Conservation (phyloP, 371 early-diverging fungal genomes). For the Globomyces sp. region DNA sequence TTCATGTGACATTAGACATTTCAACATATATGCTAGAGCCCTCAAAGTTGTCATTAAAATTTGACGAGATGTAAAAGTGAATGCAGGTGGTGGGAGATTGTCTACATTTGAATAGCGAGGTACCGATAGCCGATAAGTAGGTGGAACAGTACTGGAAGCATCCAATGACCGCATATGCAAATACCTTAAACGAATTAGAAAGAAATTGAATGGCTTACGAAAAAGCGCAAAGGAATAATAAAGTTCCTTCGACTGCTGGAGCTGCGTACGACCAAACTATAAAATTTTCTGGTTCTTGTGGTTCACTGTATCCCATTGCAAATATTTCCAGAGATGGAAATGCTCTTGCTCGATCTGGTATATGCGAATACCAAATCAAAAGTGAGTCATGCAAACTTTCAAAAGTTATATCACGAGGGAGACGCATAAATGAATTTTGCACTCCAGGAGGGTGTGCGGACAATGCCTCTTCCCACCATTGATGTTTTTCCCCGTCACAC, state of each 20-base stretch:
- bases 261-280: conserved; percentile 3
- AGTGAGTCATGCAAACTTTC: conserved; percentile 6
- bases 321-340: conserved; percentile 15
- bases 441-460: conserved; percentile 4
- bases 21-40: conserved; percentile 12
- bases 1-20: background rate
- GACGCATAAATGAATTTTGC: background rate
- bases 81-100: background rate
- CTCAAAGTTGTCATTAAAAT: conserved; percentile 11
- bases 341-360: conserved; percentile 3
- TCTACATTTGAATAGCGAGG: conserved; percentile 7
- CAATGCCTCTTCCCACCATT: conserved; percentile 3
- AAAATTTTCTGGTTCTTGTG: background rate
- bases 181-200: background rate
- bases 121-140: background rate
- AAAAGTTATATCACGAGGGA: conserved; percentile 9
- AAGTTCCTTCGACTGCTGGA: conserved; percentile 13
- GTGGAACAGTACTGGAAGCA: background rate
- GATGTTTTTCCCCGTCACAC: background rate
- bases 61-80: conserved; percentile 8
- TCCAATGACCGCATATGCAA: conserved; percentile 13
- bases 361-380: conserved; percentile 6
- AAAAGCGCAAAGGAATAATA: conserved; percentile 11
- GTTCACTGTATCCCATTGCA: background rate
- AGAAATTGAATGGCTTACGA: background rate